phyloP scores from a whole-genome alignment of 768 basidiomycete species.

The Rhodosporidiobolus sp. region DNA sequence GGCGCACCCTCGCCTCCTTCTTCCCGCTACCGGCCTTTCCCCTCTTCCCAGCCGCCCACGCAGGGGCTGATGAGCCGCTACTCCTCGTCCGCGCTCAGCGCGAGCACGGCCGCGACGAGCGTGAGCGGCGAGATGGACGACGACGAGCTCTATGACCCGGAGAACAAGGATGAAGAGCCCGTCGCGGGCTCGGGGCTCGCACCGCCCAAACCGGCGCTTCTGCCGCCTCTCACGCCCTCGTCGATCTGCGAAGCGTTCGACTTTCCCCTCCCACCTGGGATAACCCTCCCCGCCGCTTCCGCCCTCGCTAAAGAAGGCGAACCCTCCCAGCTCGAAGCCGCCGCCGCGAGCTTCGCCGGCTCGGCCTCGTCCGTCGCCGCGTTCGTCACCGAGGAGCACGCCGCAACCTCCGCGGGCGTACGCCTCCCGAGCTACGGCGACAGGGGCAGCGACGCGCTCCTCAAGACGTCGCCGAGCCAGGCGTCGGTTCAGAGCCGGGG shows the following conservation, averaged over 20 bases:
- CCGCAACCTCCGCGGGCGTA: not conserved
- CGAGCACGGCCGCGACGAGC: not conserved
- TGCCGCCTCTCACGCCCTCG: not conserved
- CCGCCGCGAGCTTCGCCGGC: not conserved
- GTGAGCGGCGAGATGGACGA: not conserved
- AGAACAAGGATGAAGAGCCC: too few species aligned
- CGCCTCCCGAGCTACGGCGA: not conserved
- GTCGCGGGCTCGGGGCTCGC: too few species aligned
- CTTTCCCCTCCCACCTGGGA: not conserved
- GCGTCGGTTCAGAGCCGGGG: too few species aligned
- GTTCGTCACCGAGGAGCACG: not conserved
- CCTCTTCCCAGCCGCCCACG: not conserved
- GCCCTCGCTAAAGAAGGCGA: too few species aligned
- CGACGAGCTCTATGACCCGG: not conserved
- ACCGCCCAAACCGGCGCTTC: too few species aligned
- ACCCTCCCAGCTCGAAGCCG: not conserved
- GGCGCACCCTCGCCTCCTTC: not conserved
- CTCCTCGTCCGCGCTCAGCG: not conserved
- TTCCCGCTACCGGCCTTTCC: not conserved
- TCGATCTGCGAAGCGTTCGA: not conserved
- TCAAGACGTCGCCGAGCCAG: too few species aligned
- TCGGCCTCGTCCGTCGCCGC: not conserved
- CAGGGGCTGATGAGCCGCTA: not conserved
- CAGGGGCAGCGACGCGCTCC: too few species aligned
- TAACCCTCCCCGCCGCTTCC: too few species aligned